Base-by-base conservation (phyloP, 441 rosid genomes). In the Cnidoscolus chayamansa region DNA sequence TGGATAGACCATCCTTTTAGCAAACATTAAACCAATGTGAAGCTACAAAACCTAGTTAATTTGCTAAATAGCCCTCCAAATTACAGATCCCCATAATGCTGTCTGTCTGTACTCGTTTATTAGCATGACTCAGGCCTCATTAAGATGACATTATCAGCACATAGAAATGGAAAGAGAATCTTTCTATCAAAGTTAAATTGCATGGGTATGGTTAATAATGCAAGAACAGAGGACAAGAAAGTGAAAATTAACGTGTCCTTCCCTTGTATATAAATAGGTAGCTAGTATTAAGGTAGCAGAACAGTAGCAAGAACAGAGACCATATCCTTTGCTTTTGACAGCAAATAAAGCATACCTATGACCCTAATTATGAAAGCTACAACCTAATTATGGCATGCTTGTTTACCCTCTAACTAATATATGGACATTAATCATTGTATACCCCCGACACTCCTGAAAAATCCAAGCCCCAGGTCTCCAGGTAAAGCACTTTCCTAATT, bases 331-430 rank as follows among this genome's bases (percentile, higher is more conserved):
- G 63, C 32, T 60, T 63, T 45, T 68, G 84, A 78, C 77, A 74
- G 84, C 73, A 66, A 70, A 80, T 51, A 70, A 72, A 73, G 74
- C 65, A 56, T 67, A 30, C 58, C 72, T 16, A 61, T 57, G 67
- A 50, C n/a, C 63, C 43, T 53, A 35, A 61, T 51, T 50, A 70
- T 67, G 61, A 74, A 69, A 75, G 72, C 65, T 16, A 10, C 68
- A 75, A 63, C 61, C 75, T 80, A 78, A 74, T 74, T 31, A 79
- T 74, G 68, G 74, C 9, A 69, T 61, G 16, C 67, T 17, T 55
- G 48, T 67, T 72, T 53, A 50, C 62, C 63, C 60, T 58, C 45
- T 48, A 63, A 45, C 60, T 64, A 67, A 75, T 30, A 62, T 61
- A 65, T 59, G 53, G 67, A 35, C 10, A 32, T 48, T 19, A 72